Conservation (phyloP, 257 asterid species). For the Marsdenia floribunda region DNA sequence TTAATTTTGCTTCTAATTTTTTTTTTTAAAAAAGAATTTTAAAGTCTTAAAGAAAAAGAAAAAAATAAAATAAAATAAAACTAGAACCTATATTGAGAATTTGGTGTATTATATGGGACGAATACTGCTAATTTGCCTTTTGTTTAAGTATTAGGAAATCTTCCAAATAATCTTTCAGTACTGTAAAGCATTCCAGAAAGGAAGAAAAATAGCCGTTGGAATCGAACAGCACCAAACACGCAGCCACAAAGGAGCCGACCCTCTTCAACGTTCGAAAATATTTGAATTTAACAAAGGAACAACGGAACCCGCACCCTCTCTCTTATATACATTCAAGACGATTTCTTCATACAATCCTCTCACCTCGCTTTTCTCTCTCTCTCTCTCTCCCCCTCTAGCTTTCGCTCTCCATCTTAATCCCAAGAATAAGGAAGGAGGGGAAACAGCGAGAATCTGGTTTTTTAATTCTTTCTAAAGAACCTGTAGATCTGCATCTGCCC, state of each 20-base stretch:
- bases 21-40: too few species aligned
- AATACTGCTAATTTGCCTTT: too few species aligned
- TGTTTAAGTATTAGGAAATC: too few species aligned
- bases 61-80: too few species aligned
- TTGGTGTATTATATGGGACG: too few species aligned
- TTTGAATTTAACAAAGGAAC: conserved; percentile 5
- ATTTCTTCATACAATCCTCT: neutral
- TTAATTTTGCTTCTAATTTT: too few species aligned
- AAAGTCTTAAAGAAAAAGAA: too few species aligned
- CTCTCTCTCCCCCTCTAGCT: neutral
- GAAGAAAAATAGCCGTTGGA: conserved; percentile 22
- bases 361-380: neutral
- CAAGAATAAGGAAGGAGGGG: neutral
- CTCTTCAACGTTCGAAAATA: conserved; percentile 17
- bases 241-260: conserved; percentile 3
- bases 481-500: neutral
- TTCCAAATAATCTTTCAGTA: too few species aligned
- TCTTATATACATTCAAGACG: neutral
- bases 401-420: neutral
- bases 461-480: neutral
- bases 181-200: neutral
- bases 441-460: neutral
- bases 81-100: too few species aligned
- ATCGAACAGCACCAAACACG: conserved; percentile 1
- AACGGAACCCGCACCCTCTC: neutral